A percentile compares a stretch with the other conserved stretches of the same genome.
These are phyloP conservation scores for Solidago caesia DNA, from an alignment of 129 eudicot genomes.

Conservation along the genomic window DNA sequence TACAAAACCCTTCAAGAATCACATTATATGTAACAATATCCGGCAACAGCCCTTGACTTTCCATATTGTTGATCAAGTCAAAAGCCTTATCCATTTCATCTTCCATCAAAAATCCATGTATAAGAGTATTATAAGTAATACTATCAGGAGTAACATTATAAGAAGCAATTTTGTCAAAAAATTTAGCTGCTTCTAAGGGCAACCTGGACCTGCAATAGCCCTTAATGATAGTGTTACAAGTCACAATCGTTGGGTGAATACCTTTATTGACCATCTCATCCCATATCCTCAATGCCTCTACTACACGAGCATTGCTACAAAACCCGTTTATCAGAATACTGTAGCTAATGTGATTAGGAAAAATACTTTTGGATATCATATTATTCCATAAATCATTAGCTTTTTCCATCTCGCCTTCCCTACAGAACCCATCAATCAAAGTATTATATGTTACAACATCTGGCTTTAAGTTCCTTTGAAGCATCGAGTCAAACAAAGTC, in stretches of 20 bases:
- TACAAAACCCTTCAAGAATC: slow-evolving; percentile 67
- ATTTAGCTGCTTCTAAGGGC: slow-evolving; percentile 36
- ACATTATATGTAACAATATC: slow-evolving; percentile 68
- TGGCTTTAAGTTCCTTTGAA: slow-evolving; percentile 59
- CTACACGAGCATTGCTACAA: slow-evolving; percentile 48
- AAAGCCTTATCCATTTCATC: slow-evolving; percentile 57
- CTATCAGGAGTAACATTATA: slow-evolving; percentile 47
- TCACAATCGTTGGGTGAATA: slow-evolving; percentile 57
- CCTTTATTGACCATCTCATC: slow-evolving; percentile 66
- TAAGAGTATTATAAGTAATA: slow-evolving; percentile 63
- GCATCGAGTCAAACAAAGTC: slow-evolving; percentile 55
- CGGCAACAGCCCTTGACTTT: slow-evolving; percentile 52
- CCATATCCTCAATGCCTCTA: slow-evolving; percentile 59
- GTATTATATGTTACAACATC: slow-evolving; percentile 78
- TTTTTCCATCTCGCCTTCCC: slow-evolving; percentile 67
- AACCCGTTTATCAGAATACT: slow-evolving; percentile 67
- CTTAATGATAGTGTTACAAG: slow-evolving; percentile 63
- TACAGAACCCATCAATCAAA: slow-evolving; percentile 77
- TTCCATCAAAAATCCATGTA: slow-evolving; percentile 62
- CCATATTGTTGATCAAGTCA: slow-evolving; percentile 58
- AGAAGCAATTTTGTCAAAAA: slow-evolving; percentile 42
- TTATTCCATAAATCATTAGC: slow-evolving; percentile 51
- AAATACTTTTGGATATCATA: slow-evolving; percentile 47
- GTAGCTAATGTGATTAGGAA: slow-evolving; percentile 57
- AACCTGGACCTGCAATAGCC: slow-evolving; percentile 62